phyloP scores from a whole-genome alignment of 257 asterid genomes.

The Striga asiatica region DNA sequence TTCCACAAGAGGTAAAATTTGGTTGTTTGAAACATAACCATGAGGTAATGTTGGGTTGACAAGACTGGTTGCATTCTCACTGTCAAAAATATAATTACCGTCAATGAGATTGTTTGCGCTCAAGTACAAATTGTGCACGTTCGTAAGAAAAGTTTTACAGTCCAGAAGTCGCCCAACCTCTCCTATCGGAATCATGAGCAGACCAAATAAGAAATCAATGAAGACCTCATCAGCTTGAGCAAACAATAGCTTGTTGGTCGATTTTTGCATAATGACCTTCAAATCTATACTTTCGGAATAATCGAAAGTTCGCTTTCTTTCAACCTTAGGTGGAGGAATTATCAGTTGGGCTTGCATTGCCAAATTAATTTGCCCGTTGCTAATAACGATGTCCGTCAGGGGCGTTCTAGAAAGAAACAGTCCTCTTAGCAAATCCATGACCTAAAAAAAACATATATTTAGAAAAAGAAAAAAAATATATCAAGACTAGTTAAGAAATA shows the following conservation, averaged over 20 bases:
- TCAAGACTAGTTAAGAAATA: neutral
- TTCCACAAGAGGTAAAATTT: neutral
- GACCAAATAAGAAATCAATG: conserved; percentile 3
- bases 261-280: conserved; percentile 12
- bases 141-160: neutral
- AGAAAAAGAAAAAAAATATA: neutral
- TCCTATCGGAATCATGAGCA: conserved; percentile 15
- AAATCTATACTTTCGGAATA: conserved; percentile 1
- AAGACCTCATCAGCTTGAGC: conserved; percentile 8
- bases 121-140: conserved; percentile 5
- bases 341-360: neutral
- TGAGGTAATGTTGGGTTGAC: neutral
- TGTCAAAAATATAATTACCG: neutral
- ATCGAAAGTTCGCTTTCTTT: neutral
- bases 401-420: conserved; percentile 11
- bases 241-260: conserved; percentile 13
- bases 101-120: neutral
- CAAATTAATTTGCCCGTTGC: neutral
- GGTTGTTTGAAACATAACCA: neutral
- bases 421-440: conserved; percentile 15
- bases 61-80: neutral
- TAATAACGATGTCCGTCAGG: conserved; percentile 13
- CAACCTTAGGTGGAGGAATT: too few relatives aligned
- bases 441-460: neutral
- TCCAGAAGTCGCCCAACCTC: conserved; percentile 7